Conservation (phyloP, 2,329 filamentous ascomycete species). For the Fusarium falciforme region DNA sequence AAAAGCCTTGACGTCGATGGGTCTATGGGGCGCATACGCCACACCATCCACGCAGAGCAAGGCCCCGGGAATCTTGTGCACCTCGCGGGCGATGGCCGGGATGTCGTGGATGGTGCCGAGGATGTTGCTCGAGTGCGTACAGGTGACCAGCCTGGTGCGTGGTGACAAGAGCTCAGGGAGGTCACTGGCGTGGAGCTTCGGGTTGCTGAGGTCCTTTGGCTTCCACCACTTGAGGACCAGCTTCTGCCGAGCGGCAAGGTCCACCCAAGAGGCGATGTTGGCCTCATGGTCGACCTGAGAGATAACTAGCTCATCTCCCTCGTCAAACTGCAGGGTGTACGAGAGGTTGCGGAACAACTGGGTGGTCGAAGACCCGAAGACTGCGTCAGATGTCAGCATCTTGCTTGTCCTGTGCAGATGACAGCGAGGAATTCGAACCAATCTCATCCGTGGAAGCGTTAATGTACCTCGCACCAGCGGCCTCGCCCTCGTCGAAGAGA, state of each 20-base stretch:
- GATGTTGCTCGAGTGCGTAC: not conserved
- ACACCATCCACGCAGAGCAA: not conserved
- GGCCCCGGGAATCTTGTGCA: not conserved
- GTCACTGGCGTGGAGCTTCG: not conserved
- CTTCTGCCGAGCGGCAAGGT: not conserved
- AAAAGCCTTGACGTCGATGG: not conserved
- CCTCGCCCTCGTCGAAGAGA: not conserved
- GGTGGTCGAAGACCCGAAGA: not conserved
- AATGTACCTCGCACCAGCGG: not conserved
- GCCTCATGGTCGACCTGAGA: not conserved
- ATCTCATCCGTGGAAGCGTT: not conserved
- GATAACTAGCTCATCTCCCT: not conserved
- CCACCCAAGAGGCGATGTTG: not conserved
- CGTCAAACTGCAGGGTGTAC: not conserved
- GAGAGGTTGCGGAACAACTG: not conserved
- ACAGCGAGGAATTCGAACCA: not conserved
- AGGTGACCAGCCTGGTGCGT: not conserved
- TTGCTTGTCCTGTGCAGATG: not conserved
- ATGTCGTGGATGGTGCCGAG: not conserved
- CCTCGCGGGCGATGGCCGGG: not conserved
- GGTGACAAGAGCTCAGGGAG: not conserved
- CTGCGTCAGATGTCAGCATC: not conserved
- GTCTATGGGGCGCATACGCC: not conserved
- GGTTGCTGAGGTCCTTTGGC: not conserved
- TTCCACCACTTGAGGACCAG: not conserved